phyloP scores from a whole-genome alignment of 768 basidiomycete species.

The Boletus coccyginus region DNA sequence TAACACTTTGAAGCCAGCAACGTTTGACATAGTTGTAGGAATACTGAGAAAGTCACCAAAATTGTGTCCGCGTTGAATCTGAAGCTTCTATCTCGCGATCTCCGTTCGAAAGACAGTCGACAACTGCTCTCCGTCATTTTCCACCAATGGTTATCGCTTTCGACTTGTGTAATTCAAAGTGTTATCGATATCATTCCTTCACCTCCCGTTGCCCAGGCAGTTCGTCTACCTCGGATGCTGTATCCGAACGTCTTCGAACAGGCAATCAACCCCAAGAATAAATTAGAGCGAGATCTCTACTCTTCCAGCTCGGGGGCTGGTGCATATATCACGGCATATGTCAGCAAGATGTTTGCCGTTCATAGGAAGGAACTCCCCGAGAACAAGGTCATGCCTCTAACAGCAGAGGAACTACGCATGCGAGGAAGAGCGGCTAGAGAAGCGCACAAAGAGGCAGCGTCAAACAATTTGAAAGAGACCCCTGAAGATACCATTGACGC shows the following conservation, averaged over 20 bases:
- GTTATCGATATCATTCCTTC: constrained; percentile 93
- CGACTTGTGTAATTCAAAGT: constrained; percentile 88
- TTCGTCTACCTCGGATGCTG: constrained; percentile 87
- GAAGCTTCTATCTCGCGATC: constrained; percentile 82
- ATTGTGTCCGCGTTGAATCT: constrained; percentile 81
- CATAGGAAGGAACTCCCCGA: constrained; percentile 79
- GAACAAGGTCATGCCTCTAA: constrained; percentile 71
- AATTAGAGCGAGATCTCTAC: constrained; percentile 83
- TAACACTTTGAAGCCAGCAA: not conserved
- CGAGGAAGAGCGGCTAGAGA: constrained; percentile 57
- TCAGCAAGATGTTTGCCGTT: constrained; percentile 99
- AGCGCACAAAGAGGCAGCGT: constrained; percentile 33
- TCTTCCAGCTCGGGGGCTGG: constrained; percentile 55
- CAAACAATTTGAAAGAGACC: constrained; percentile 18
- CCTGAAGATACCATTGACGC: not conserved
- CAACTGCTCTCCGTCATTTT: constrained; percentile 84
- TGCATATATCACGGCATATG: constrained; percentile 76
- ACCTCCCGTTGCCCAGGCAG: constrained; percentile 76
- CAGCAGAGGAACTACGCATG: constrained; percentile 79
- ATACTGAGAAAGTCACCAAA: constrained; percentile 84
- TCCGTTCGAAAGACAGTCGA: constrained; percentile 88
- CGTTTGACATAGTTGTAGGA: constrained; percentile 47
- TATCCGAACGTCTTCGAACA: constrained; percentile 72
- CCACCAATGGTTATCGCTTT: constrained; percentile 94
- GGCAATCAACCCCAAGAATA: constrained; percentile 62